Base-by-base conservation (phyloP, 2,329 filamentous ascomycete species). In the Atkinsonella texensis region DNA sequence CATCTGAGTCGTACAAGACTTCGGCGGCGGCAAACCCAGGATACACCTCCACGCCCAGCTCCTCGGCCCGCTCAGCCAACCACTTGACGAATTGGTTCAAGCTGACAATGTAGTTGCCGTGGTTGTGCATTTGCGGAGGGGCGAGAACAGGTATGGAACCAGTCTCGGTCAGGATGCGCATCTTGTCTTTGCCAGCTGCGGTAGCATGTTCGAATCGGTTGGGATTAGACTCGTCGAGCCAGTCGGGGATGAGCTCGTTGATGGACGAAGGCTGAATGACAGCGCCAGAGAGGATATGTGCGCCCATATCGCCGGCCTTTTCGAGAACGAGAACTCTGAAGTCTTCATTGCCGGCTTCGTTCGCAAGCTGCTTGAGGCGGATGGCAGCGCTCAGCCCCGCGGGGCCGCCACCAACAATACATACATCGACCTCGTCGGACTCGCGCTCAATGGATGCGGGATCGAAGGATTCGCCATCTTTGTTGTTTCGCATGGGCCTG, bases 81-180 rank as follows among this genome's bases (percentile, higher is more conserved):
- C 93, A 98, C 70, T 91, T 94, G 52, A 87, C 86, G 63, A 98
- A 85, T 68, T 97, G 88, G 68, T 94, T 97, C 62, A 98, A 72
- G 63, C 88, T 95, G 63, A 98, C 83, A 59, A 98, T 98, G 68
- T 94, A 97, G 71, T 98, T 98, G 59, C 93, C 93, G 62, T 95
- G 81, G 67, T 98, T 98, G 74, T 90, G 82, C 93, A 98, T 98
- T 72, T 97, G 93, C 33, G 93, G 93, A 44, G 93, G 93, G 12
- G 84, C 82, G 1, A 91, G 93, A 50, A 97, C 74, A 6, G 89
- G 88, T 52, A 95, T 81, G 0, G 89, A 74, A 55, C 75, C 74
- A 50, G 76, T 85, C 72, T 90, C 86, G 46, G 91, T 97, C 55
- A 98, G 77, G 70, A 96, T 96, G 59, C 88, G 84, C 91, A 98